A percentile compares a stretch with the other conserved stretches of the same genome.
Evolutionary conservation across 73 alveolate species (phyloP).

Genomic region (Vitrella brassicaformis): DNA sequence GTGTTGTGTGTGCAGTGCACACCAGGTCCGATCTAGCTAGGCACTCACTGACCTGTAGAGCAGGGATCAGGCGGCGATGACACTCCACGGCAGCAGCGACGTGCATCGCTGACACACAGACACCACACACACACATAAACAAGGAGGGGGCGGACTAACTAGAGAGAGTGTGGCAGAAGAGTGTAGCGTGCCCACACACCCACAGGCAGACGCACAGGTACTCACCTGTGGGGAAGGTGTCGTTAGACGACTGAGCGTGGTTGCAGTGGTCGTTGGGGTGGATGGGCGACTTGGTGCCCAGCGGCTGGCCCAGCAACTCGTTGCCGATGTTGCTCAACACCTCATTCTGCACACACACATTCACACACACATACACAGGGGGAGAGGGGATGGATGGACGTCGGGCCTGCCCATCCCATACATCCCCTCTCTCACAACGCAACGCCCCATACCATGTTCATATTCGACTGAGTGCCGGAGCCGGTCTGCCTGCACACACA

Average conservation of each 20-base stretch:
- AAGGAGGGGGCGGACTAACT: background rate
- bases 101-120: slow-evolving; percentile 39
- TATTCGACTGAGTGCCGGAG: slow-evolving; percentile 93
- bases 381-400: background rate
- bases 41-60: too few relatives aligned
- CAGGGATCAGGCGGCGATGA: slow-evolving; percentile 44
- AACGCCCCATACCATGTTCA: slow-evolving; percentile 53
- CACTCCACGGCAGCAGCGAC: slow-evolving; percentile 82
- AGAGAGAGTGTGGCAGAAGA: background rate
- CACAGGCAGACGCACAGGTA: background rate
- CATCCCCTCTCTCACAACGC: background rate
- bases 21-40: too few relatives aligned
- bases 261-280: slow-evolving; percentile 97
- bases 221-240: slow-evolving; percentile 6
- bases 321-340: slow-evolving; percentile 84
- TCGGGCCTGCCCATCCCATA: background rate
- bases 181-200: background rate
- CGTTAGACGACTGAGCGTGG: slow-evolving; percentile 88
- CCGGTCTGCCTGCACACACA: slow-evolving; percentile 68
- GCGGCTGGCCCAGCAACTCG: slow-evolving; percentile 84
- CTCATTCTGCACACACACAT: background rate
- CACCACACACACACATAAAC: background rate
- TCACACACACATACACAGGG: background rate
- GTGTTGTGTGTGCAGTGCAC: too few relatives aligned
- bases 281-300: slow-evolving; percentile 75